Percentiles rank a stretch among this genome's conserved stretches.
Conservation (phyloP, 176 grass and related monocot genomes). For the Aechmea fasciata region DNA sequence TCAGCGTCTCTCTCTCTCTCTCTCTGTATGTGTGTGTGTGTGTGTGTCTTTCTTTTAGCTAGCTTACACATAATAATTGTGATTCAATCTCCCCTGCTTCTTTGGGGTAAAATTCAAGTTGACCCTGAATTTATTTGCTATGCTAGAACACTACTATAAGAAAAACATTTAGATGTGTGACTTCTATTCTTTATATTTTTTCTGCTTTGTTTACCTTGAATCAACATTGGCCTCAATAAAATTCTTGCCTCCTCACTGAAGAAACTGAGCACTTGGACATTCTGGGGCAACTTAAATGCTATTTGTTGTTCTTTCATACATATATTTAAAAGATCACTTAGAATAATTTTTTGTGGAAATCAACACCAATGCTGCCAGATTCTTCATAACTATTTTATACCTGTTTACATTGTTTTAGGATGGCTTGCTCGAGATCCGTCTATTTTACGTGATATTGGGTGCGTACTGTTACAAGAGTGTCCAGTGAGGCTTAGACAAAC, state of each 20-base stretch:
- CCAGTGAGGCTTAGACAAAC: slow-evolving; percentile 39
- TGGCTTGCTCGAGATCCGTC: slow-evolving; percentile 79
- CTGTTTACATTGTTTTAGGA: slow-evolving; percentile 28
- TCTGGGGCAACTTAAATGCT: neutral
- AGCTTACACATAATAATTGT: neutral
- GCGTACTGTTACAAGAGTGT: slow-evolving; percentile 55
- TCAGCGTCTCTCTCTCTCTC: neutral
- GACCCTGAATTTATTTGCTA: too few relatives aligned
- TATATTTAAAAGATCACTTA: neutral
- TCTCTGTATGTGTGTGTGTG: neutral
- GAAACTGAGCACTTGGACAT: neutral
- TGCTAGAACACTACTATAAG: too few relatives aligned
- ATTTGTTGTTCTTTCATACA: neutral
- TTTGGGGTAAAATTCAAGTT: too few relatives aligned
- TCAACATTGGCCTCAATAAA: too few relatives aligned
- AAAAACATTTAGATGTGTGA: too few relatives aligned
- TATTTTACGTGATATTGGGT: slow-evolving; percentile 63
- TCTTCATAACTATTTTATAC: neutral
- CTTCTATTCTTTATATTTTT: too few relatives aligned
- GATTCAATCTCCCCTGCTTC: neutral
- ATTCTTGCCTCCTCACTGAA: too few relatives aligned
- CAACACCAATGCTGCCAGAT: neutral
- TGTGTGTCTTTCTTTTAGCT: neutral
- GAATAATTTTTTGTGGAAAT: neutral
- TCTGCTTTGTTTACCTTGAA: too few relatives aligned